Evolutionary conservation across 208 protist genomes (phyloP), one percentile per base, ranked within the genome.

Genomic region (Lotmaria passim): DNA sequence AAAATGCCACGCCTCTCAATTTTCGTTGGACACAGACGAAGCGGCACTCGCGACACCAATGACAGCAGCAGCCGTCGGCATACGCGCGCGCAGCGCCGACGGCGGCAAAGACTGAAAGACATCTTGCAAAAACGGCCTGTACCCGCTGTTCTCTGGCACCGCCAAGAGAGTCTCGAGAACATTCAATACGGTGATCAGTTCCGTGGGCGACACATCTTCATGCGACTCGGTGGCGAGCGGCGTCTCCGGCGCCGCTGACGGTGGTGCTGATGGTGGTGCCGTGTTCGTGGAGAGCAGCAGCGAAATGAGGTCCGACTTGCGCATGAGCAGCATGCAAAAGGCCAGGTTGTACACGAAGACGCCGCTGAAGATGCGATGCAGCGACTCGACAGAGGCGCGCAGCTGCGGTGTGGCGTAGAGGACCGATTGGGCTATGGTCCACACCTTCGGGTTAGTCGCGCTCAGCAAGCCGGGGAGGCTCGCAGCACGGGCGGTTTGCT

Each of bases 351-450:
- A 68, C n/a, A 78, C 55, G 23, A 60, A 65, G 24, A 73, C 34
- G 7, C 50, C 50, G 43, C 63, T 38, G 55, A 84, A 90, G 30
- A 84, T 28, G 2, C 64, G 53, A 24, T 81, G 70, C 10, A 90
- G 59, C 8, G 53, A 55, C 39, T 77, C 36, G 12, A 90, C 52
- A 1, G 71, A 63, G n/a, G 21, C 38, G 62, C 83, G 56, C 21
- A 85, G 60, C 34, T 78, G 53, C 11, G 77, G 75, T 21, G 70
- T 83, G 21, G 70, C 73, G 70, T 88, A 90, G 24, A 93, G 52
- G 50, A 73, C 58, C n/a, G 66, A 80, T 75, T 93, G 87, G 26
- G 80, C 78, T 28, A 71, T 52, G n/a, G 87, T 83, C 87, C 87
- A 93, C 36, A 83, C 38, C 11, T 46, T 64, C n/a, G 70, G 70